These are phyloP conservation scores for Gamsiella multidivaricata DNA, from an alignment of 192 early-diverging fungal genomes.

Conservation along the genomic window DNA sequence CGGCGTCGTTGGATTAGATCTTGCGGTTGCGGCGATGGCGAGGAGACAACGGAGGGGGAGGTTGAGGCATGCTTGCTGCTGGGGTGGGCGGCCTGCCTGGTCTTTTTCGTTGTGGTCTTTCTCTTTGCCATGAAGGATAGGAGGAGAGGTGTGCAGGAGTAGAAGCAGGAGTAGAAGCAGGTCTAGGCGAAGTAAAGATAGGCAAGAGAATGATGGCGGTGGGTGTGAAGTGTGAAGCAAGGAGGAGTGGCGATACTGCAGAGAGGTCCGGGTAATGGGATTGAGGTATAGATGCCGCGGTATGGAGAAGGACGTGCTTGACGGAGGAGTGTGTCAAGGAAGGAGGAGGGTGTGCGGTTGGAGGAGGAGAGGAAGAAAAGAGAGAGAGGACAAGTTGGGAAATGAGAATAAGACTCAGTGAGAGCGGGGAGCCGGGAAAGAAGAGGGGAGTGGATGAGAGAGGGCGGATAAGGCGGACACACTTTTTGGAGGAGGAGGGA, in stretches of 20 bases:
- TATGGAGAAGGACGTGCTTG: neutral
- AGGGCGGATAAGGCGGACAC: too few relatives aligned
- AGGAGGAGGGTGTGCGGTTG: neutral
- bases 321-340: neutral
- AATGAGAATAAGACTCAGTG: neutral
- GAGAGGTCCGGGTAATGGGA: neutral
- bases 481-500: too few relatives aligned
- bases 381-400: neutral
- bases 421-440: neutral
- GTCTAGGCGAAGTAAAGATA: neutral
- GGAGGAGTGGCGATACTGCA: neutral
- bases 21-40: slow-evolving; percentile 46
- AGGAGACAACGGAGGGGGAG: slow-evolving; percentile 39
- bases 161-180: slow-evolving; percentile 9
- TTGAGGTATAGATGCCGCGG: neutral
- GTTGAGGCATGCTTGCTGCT: slow-evolving; percentile 31
- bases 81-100: slow-evolving; percentile 10
- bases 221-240: neutral
- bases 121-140: slow-evolving; percentile 36
- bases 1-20: slow-evolving; percentile 47
- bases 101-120: slow-evolving; percentile 31
- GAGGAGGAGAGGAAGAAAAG: neutral
- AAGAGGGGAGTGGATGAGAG: neutral
- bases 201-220: neutral
- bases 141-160: slow-evolving; percentile 1